Conservation (phyloP, 805 yeast genomes). For the Candida vartiovaarae region DNA sequence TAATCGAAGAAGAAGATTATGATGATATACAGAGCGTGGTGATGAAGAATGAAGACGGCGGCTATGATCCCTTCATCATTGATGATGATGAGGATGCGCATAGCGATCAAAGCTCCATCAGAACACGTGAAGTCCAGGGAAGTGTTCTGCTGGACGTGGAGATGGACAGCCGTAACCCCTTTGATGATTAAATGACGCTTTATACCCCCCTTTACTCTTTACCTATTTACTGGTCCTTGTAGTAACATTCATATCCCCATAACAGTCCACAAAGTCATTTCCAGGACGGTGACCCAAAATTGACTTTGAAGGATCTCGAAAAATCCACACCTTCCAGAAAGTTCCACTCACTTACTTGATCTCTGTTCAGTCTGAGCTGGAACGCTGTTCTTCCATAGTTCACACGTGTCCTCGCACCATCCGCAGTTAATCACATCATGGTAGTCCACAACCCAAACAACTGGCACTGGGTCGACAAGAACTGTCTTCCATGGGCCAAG, state of each 20-base stretch:
- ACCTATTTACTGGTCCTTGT: too few relatives aligned
- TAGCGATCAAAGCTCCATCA: slow-evolving; percentile 5
- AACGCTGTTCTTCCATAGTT: background rate
- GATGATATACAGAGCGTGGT: slow-evolving; percentile 5
- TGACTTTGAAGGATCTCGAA: background rate
- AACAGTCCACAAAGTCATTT: background rate
- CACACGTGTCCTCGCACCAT: background rate
- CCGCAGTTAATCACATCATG: slow-evolving; percentile 27
- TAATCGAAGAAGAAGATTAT: slow-evolving; percentile 16
- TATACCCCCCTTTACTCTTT: too few relatives aligned
- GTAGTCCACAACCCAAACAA: slow-evolving; percentile 67
- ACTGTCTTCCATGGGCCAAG: slow-evolving; percentile 59
- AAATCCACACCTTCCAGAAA: background rate
- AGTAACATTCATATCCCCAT: too few relatives aligned
- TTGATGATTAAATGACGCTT: slow-evolving; percentile 8
- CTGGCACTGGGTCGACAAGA: slow-evolving; percentile 74
- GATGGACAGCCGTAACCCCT: slow-evolving; percentile 15
- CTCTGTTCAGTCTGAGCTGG: background rate
- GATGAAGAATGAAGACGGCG: slow-evolving; percentile 6
- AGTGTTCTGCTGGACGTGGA: slow-evolving; percentile 23
- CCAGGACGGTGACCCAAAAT: background rate
- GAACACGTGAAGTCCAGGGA: slow-evolving; percentile 13
- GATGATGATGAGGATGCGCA: slow-evolving; percentile 13
- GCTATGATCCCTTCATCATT: slow-evolving; percentile 23
- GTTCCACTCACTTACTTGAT: background rate